Percentiles rank a stretch among this genome's conserved stretches.
phyloP scores from a whole-genome alignment of 192 early-diverging fungal species.

The Funneliformis geosporum region DNA sequence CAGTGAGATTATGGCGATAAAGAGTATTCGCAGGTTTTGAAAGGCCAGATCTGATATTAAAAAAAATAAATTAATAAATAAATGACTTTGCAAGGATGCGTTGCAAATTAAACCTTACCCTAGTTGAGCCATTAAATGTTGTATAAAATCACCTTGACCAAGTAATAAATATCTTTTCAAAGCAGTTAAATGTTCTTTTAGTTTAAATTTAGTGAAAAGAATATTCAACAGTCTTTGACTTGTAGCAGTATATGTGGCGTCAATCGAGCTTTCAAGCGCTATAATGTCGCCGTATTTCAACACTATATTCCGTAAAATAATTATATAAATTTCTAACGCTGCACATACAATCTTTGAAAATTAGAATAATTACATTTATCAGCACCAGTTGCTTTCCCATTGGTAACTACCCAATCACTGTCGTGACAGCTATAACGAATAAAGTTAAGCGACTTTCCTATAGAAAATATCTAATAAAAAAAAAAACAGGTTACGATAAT shows the following conservation, averaged over 20 bases:
- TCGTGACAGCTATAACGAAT: constrained; percentile 68
- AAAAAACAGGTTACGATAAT: background rate
- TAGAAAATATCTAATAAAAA: constrained; percentile 68
- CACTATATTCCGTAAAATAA: constrained; percentile 25
- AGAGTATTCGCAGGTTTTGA: constrained; percentile 71
- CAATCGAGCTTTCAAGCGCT: constrained; percentile 73
- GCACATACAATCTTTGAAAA: background rate
- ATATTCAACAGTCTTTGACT: constrained; percentile 78
- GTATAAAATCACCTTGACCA: constrained; percentile 94
- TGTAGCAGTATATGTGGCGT: constrained; percentile 67
- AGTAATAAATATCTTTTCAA: constrained; percentile 89
- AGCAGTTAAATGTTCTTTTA: constrained; percentile 84
- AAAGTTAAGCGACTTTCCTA: constrained; percentile 89
- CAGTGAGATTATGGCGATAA: constrained; percentile 89
- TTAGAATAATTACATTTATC: constrained; percentile 19
- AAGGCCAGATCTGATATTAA: constrained; percentile 53
- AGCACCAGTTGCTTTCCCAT: background rate
- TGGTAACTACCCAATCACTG: constrained; percentile 34
- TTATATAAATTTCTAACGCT: background rate
- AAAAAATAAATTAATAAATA: background rate
- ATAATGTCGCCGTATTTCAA: constrained; percentile 70
- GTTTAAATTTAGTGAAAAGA: constrained; percentile 75
- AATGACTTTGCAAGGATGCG: background rate
- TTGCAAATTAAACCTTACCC: constrained; percentile 51
- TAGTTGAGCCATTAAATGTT: constrained; percentile 81